Percentiles rank a stretch among this genome's conserved stretches.
These are phyloP conservation scores for Cudoniella acicularis DNA, from an alignment of 495 filamentous ascomycete species.

Conservation along the genomic window DNA sequence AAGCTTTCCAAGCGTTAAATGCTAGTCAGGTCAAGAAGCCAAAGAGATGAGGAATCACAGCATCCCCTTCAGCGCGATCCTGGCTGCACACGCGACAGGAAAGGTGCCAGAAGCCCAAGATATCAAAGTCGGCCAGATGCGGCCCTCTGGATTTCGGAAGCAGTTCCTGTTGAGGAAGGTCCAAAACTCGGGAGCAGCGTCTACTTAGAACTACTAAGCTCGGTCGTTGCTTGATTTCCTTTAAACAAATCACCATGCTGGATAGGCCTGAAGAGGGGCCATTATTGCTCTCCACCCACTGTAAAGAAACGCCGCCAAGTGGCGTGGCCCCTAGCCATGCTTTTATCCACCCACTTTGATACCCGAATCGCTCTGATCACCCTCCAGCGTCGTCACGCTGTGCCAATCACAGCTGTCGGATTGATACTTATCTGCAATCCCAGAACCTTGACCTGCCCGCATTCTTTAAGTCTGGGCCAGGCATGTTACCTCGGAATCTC, in stretches of 20 bases:
- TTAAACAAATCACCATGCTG: not conserved
- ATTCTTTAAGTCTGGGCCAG: too few relatives aligned
- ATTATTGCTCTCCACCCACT: too few relatives aligned
- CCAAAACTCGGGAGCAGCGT: not conserved
- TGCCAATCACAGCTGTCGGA: not conserved
- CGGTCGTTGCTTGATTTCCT: not conserved
- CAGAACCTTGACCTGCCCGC: not conserved
- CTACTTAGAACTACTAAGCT: not conserved
- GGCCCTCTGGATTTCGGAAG: not conserved
- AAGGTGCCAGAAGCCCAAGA: too few relatives aligned
- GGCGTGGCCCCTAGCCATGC: not conserved
- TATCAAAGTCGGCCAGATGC: too few relatives aligned
- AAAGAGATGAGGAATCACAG: too few relatives aligned
- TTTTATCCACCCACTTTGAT: not conserved
- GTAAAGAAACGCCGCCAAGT: not conserved
- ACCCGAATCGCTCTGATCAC: not conserved
- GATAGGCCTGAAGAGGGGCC: not conserved
- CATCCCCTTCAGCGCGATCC: too few relatives aligned
- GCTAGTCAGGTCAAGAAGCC: too few relatives aligned
- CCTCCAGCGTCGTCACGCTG: not conserved
- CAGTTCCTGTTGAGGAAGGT: not conserved
- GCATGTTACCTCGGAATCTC: too few relatives aligned
- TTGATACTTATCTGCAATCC: not conserved
- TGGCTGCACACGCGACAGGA: too few relatives aligned
- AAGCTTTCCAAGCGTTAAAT: too few relatives aligned